Evolutionary conservation across 306 rosid genomes (phyloP).

Genomic region (Dicorynia guianensis): DNA sequence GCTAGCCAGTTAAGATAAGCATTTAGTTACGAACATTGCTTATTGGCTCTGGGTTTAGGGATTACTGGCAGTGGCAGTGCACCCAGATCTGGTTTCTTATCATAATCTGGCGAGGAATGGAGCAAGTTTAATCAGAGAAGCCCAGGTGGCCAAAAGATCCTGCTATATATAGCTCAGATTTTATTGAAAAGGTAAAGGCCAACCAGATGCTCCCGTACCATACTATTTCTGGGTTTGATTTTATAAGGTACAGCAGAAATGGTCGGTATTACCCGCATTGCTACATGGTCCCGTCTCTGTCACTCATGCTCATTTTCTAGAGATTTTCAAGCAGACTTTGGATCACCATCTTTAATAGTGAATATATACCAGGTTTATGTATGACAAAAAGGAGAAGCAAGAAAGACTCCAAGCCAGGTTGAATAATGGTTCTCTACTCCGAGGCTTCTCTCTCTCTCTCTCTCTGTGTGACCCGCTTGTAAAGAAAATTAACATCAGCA

Average conservation of each 20-base stretch:
- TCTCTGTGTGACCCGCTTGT: slow-evolving; percentile 27
- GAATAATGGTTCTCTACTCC: too few relatives aligned
- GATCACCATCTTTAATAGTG: background rate
- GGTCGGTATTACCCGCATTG: slow-evolving; percentile 61
- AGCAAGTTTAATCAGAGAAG: slow-evolving; percentile 52
- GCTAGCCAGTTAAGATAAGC: slow-evolving; percentile 21
- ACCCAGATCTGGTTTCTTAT: slow-evolving; percentile 24
- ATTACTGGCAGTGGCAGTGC: slow-evolving; percentile 7
- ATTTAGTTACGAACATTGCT: too few relatives aligned
- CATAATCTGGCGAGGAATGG: slow-evolving; percentile 42
- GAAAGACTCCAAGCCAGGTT: slow-evolving; percentile 51
- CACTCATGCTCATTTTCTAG: slow-evolving; percentile 50
- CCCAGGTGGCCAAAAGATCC: slow-evolving; percentile 63
- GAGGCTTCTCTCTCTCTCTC: too few relatives aligned
- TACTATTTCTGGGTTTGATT: slow-evolving; percentile 49
- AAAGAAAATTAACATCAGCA: background rate
- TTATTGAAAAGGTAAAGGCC: slow-evolving; percentile 48
- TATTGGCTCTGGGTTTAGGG: slow-evolving; percentile 14
- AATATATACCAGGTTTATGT: slow-evolving; percentile 50
- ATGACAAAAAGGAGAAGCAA: slow-evolving; percentile 44
- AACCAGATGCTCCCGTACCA: slow-evolving; percentile 43
- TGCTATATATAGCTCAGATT: slow-evolving; percentile 47
- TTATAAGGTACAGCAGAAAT: slow-evolving; percentile 57
- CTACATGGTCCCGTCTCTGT: slow-evolving; percentile 63
- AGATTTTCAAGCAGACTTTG: slow-evolving; percentile 9